Evolutionary conservation across 2,329 filamentous ascomycete genomes (phyloP).

Genomic region (Blastomyces gilchristii): DNA sequence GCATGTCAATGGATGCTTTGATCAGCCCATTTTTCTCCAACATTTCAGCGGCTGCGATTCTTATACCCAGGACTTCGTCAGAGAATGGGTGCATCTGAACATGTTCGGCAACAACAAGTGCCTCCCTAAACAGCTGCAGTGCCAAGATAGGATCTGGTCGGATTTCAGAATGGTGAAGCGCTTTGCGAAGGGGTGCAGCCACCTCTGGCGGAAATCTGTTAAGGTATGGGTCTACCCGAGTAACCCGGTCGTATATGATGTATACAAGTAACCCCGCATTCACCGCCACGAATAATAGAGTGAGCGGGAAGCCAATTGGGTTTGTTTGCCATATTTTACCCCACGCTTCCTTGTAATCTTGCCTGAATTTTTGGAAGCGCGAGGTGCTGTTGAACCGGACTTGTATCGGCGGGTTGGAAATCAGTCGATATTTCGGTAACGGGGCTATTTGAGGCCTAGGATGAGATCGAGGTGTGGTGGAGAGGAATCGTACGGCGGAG

Average conservation of each 20-base stretch:
- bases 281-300: constrained; percentile 31
- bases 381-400: constrained; percentile 17
- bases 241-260: constrained; percentile 36
- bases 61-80: constrained; percentile 82
- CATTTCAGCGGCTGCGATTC: constrained; percentile 69
- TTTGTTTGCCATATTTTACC: constrained; percentile 35
- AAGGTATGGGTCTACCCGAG: constrained; percentile 32
- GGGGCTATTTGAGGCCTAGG: constrained; percentile 10
- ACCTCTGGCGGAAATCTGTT: constrained; percentile 37
- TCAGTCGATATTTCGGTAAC: constrained; percentile 7
- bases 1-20: constrained; percentile 59
- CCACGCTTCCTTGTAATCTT: constrained; percentile 28
- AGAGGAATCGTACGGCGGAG: constrained; percentile 14
- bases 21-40: constrained; percentile 66
- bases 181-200: constrained; percentile 59
- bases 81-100: constrained; percentile 76
- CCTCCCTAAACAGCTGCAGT: constrained; percentile 71
- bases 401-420: constrained; percentile 6
- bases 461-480: constrained; percentile 8
- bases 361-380: constrained; percentile 24
- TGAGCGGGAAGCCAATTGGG: constrained; percentile 33
- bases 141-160: constrained; percentile 64
- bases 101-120: constrained; percentile 62
- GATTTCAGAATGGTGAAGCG: constrained; percentile 76
- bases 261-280: constrained; percentile 30